Base-by-base conservation (phyloP, 2,329 filamentous ascomycete genomes). In the Venturia pyrina region DNA sequence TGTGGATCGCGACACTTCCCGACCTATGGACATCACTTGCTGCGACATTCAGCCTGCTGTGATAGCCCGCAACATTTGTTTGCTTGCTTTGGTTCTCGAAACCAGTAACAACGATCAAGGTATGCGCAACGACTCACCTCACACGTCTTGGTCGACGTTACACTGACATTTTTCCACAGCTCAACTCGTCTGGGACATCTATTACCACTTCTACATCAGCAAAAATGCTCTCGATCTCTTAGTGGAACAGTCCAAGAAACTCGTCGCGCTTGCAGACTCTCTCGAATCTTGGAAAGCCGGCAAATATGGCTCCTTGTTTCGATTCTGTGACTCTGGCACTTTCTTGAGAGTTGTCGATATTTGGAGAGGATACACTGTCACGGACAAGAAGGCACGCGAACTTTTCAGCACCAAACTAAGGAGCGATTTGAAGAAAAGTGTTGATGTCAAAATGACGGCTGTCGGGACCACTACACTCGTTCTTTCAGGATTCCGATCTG, bases 201-300 rank as follows among this genome's bases (percentile, higher is more conserved):
- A 84, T 73, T 85, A 85, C 71, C 78, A 86, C 68, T 69, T 37
- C 83, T 78, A 77, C 46, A 67, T 87, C 5, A 76, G 79, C 61
- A 68, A 74, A 0, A 57, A 72, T 2, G 75, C 79, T 2, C 69
- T 78, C 0, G 34, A 70, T 0, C 28, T 78, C 3, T 71, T 87
- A 2, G 65, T 72, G 1, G 28, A 66, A 0, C 83, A 86, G 65
- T 74, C 78, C 0, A 70, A 74, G 24, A 81, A 80, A 69, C 74
- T 87, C 0, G 48, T 77, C 2, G 68, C 66, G 0, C 62, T 78
- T 0, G 78, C 81, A 0, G 63, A 67, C 5, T 78, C 78, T 0
- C 69, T 80, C 1, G 67, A 77, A 0, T 66, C 71, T 1, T 87
- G 85, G 84, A 75, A 78, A 7, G 64, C 68, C 0, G 73, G 78